Conservation (phyloP, 2,329 filamentous ascomycete genomes). For the Calonectria pteridis region DNA sequence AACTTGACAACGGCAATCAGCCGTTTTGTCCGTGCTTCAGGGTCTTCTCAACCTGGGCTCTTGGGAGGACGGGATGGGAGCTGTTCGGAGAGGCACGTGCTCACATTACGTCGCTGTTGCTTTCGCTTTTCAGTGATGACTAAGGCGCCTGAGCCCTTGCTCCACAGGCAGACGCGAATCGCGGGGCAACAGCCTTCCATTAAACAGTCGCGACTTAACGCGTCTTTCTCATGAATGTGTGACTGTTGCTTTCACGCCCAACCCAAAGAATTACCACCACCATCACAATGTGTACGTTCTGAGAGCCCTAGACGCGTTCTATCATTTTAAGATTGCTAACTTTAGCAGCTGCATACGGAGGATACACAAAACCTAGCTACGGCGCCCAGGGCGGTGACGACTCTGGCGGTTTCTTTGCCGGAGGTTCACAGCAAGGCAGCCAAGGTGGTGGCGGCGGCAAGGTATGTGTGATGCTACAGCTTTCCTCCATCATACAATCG, state of each 20-base stretch:
- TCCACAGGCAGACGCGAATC: conserved; percentile 26
- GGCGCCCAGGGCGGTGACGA: conserved; percentile 70
- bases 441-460: conserved; percentile 59
- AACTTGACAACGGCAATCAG: neutral
- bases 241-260: conserved; percentile 25
- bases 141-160: conserved; percentile 25
- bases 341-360: conserved; percentile 61
- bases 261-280: conserved; percentile 31
- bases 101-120: neutral
- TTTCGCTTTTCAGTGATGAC: conserved; percentile 25
- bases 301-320: neutral
- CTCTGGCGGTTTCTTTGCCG: conserved; percentile 72
- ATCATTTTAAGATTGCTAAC: conserved; percentile 22
- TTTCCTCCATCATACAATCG: neutral
- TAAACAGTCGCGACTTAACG: conserved; percentile 50
- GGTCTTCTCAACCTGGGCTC: neutral
- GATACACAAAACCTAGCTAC: conserved; percentile 61
- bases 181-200: conserved; percentile 45
- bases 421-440: conserved; percentile 71
- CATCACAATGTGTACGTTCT: conserved; percentile 51
- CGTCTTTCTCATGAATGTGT: conserved; percentile 41
- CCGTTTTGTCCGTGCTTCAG: neutral
- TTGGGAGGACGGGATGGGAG: neutral
- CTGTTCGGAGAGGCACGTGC: neutral
- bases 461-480: conserved; percentile 46